phyloP scores from a whole-genome alignment of 805 yeast species.

The Schwanniomyces polymorphus region DNA sequence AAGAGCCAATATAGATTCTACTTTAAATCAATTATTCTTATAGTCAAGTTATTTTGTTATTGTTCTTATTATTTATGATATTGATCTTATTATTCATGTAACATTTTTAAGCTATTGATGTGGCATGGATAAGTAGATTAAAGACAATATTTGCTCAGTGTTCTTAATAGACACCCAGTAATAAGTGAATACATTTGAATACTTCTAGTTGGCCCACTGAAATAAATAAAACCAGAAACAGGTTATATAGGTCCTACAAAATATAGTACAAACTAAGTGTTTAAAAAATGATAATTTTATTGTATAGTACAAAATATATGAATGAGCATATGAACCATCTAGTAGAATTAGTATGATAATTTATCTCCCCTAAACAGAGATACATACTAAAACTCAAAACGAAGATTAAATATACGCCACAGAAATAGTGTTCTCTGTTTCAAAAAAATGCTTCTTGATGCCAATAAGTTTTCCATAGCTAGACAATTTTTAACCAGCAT shows the following conservation, averaged over 20 bases:
- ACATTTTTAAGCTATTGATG: background rate
- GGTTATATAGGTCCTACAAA: too few species aligned
- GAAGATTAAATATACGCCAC: background rate
- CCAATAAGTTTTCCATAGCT: background rate
- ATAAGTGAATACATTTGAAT: too few species aligned
- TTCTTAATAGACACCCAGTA: too few species aligned
- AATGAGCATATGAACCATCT: background rate
- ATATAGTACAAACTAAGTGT: background rate
- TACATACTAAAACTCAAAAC: background rate
- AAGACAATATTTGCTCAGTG: too few species aligned
- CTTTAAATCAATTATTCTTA: background rate
- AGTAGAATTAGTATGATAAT: background rate
- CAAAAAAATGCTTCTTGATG: background rate
- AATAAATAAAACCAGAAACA: too few species aligned
- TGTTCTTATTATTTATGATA: too few species aligned
- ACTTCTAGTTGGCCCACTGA: too few species aligned
- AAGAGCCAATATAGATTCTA: constrained; percentile 43
- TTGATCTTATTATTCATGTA: background rate
- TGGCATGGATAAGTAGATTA: background rate
- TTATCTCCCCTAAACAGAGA: background rate
- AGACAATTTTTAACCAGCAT: background rate
- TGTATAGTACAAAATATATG: constrained; percentile 4
- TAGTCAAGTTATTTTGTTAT: too few species aligned
- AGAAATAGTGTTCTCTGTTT: background rate
- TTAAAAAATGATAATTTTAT: background rate